Conservation (phyloP, 129 eudicot genomes). For the Helianthus tuberosus region DNA sequence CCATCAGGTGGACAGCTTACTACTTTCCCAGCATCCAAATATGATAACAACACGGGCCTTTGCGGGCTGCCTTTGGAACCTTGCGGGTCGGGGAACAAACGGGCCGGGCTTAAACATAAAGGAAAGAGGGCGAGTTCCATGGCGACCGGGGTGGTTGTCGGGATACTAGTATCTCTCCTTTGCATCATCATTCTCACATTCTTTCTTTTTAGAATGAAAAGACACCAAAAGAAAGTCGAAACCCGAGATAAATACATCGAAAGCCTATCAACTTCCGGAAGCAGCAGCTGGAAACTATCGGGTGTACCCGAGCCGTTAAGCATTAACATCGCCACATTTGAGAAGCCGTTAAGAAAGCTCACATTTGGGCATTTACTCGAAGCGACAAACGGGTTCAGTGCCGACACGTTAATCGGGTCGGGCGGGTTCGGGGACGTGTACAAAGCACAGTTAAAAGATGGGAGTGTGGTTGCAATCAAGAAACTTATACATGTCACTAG, state of each 20-base stretch:
- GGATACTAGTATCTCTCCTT: slow-evolving; percentile 56
- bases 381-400: slow-evolving; percentile 86
- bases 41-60: slow-evolving; percentile 74
- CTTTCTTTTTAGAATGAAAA: slow-evolving; percentile 57
- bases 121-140: slow-evolving; percentile 38
- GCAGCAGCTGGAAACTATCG: slow-evolving; percentile 90
- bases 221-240: slow-evolving; percentile 49
- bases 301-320: slow-evolving; percentile 89
- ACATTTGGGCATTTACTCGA: slow-evolving; percentile 83
- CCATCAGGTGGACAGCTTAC: slow-evolving; percentile 90
- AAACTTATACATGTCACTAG: slow-evolving; percentile 82
- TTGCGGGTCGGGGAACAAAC: slow-evolving; percentile 50
- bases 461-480: slow-evolving; percentile 75
- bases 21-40: slow-evolving; percentile 76
- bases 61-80: slow-evolving; percentile 79
- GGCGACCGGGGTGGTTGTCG: slow-evolving; percentile 69
- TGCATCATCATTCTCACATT: slow-evolving; percentile 50
- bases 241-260: slow-evolving; percentile 75
- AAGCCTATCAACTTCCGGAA: slow-evolving; percentile 87
- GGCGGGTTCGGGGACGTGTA: slow-evolving; percentile 93
- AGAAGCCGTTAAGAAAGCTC: slow-evolving; percentile 73
- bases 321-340: slow-evolving; percentile 83
- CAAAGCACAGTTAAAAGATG: slow-evolving; percentile 74
- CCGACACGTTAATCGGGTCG: slow-evolving; percentile 72
- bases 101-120: slow-evolving; percentile 16